phyloP scores from a whole-genome alignment of 495 filamentous ascomycete genomes.

The Pyronema domesticum region DNA sequence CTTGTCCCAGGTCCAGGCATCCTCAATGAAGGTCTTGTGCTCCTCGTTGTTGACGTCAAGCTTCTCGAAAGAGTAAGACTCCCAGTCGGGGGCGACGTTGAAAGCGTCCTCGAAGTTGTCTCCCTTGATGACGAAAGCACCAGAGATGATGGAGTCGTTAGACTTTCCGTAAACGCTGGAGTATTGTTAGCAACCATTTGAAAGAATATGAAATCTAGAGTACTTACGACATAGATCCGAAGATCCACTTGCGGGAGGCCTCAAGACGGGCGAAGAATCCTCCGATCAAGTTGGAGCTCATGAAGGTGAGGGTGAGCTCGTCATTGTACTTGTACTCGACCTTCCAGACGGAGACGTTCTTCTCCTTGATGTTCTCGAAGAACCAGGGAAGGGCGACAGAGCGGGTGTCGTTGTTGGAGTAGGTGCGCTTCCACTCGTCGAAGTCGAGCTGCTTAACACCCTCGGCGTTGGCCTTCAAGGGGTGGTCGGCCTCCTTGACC shows the following conservation, averaged over 20 bases:
- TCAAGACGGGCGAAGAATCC: slow-evolving; percentile 97
- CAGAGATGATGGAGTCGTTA: slow-evolving; percentile 74
- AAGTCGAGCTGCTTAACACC: slow-evolving; percentile 61
- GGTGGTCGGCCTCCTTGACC: slow-evolving; percentile 56
- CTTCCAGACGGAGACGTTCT: slow-evolving; percentile 88
- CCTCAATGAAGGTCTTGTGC: slow-evolving; percentile 68
- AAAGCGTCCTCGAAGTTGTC: slow-evolving; percentile 75
- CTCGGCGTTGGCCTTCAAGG: slow-evolving; percentile 52
- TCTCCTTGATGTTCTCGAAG: slow-evolving; percentile 83
- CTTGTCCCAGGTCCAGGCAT: slow-evolving; percentile 81
- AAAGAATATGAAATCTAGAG: not conserved
- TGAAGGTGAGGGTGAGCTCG: slow-evolving; percentile 92
- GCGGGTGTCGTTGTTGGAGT: slow-evolving; percentile 90
- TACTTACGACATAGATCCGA: slow-evolving; percentile 53
- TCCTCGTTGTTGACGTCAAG: slow-evolving; percentile 70
- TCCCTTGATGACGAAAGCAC: slow-evolving; percentile 86
- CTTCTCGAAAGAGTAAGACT: slow-evolving; percentile 91
- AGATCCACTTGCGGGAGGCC: slow-evolving; percentile 95
- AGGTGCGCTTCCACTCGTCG: slow-evolving; percentile 96
- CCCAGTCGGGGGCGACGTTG: slow-evolving; percentile 81
- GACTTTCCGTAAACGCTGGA: slow-evolving; percentile 58
- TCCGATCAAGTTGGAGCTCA: slow-evolving; percentile 92
- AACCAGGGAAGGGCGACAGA: slow-evolving; percentile 80
- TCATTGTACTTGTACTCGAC: slow-evolving; percentile 95
- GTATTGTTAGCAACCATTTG: not conserved